Evolutionary conservation across 108 stramenopile genomes (phyloP).

Genomic region (Ochromonas danica): DNA sequence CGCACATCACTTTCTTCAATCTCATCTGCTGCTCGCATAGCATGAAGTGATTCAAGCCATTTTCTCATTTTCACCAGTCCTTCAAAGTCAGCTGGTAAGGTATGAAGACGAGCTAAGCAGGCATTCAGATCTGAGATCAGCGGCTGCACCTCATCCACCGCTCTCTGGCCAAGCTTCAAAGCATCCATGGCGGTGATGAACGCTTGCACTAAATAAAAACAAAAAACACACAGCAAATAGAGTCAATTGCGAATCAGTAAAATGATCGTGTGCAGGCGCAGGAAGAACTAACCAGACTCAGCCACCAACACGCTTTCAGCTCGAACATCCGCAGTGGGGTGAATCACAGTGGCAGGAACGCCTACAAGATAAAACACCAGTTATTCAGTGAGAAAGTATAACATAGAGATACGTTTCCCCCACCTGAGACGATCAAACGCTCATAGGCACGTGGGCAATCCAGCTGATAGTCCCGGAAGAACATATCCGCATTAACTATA

Average conservation of each 20-base stretch:
- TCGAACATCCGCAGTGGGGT: constrained; percentile 52
- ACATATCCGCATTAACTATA: constrained; percentile 56
- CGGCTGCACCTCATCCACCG: constrained; percentile 94
- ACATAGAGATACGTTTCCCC: not conserved
- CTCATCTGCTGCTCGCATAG: constrained; percentile 85
- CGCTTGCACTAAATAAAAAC: constrained; percentile 53
- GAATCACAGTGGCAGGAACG: constrained; percentile 83
- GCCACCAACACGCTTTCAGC: constrained; percentile 75
- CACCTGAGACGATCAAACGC: constrained; percentile 57
- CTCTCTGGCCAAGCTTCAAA: constrained; percentile 83
- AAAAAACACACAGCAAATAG: constrained; percentile 23
- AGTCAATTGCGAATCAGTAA: no score
- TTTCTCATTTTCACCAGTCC: constrained; percentile 74
- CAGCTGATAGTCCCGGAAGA: constrained; percentile 85
- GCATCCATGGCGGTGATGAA: constrained; percentile 98
- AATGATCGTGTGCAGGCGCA: no score
- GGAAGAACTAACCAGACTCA: constrained; percentile 76
- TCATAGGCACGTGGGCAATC: constrained; percentile 91
- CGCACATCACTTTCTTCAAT: constrained; percentile 86
- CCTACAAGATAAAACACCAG: constrained; percentile 63
- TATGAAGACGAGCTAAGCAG: constrained; percentile 70
- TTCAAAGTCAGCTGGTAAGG: constrained; percentile 81
- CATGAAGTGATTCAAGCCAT: constrained; percentile 87
- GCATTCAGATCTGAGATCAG: constrained; percentile 83
- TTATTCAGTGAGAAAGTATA: not conserved